Evolutionary conservation across 2,329 filamentous ascomycete genomes (phyloP).

Genomic region (Hymenoscyphus linearis): DNA sequence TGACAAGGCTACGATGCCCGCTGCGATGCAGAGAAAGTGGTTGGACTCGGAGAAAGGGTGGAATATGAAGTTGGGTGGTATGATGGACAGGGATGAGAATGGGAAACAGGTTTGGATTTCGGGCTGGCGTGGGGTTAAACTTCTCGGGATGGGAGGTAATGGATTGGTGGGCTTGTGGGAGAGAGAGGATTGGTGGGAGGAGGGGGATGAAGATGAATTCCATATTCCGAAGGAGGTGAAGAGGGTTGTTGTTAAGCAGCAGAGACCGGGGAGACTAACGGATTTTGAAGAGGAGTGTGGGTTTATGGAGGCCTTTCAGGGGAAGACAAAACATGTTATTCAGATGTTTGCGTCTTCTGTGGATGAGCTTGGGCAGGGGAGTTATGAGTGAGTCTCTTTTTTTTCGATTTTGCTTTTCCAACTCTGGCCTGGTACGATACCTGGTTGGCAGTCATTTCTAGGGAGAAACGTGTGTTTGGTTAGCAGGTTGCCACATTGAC

Average conservation of each 20-base stretch:
- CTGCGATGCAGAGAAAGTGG: background rate
- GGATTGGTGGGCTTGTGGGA: background rate
- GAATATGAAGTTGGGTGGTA: background rate
- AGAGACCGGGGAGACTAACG: background rate
- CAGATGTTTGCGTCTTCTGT: background rate
- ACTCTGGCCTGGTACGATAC: no score
- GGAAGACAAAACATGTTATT: background rate
- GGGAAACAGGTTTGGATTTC: background rate
- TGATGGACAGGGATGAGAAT: background rate
- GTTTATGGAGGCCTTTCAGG: background rate
- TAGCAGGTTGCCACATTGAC: no score
- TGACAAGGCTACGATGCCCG: background rate
- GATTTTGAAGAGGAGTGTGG: background rate
- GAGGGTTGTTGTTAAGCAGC: background rate
- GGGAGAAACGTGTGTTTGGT: no score
- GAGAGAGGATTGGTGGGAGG: no score
- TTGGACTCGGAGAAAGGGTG: background rate
- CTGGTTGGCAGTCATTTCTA: no score
- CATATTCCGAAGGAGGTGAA: background rate
- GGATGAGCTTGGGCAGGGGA: background rate
- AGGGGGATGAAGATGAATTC: background rate
- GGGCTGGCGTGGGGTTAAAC: background rate
- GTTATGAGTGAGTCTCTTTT: background rate
- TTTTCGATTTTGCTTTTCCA: background rate
- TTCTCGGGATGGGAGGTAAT: background rate